phyloP scores from a whole-genome alignment of 768 basidiomycete genomes.

The Hericium alpestre region DNA sequence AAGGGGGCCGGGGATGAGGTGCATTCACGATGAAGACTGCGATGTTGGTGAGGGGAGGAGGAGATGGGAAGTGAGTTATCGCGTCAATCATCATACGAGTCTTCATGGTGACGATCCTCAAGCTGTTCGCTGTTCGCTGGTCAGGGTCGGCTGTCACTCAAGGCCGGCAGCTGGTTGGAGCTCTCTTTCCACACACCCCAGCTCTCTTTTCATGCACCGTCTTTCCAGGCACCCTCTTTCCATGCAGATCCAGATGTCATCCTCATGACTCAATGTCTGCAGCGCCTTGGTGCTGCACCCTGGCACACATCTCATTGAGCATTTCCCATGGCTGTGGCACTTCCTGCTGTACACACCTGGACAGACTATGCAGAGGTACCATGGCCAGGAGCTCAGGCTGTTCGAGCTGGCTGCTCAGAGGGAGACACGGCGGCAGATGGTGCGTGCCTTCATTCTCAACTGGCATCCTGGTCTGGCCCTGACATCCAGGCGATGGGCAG shows the following conservation, averaged over 20 bases:
- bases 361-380: conserved; percentile 37
- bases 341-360: conserved; percentile 44
- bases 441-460: conserved; percentile 4
- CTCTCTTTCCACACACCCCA: too few species aligned
- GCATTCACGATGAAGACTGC: too few species aligned
- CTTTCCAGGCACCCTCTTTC: conserved; percentile 19
- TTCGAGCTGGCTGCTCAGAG: conserved; percentile 21
- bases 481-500: conserved; percentile 16
- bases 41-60: too few species aligned
- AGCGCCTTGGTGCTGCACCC: conserved; percentile 29
- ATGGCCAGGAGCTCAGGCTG: conserved; percentile 28
- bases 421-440: conserved; percentile 20
- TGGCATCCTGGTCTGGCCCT: not conserved
- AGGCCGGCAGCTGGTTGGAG: too few species aligned
- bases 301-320: conserved; percentile 26
- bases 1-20: too few species aligned
- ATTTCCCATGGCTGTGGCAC: conserved; percentile 25
- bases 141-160: too few species aligned
- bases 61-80: too few species aligned
- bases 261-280: conserved; percentile 23
- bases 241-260: conserved; percentile 26
- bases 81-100: too few species aligned
- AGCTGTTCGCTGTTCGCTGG: too few species aligned
- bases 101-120: too few species aligned
- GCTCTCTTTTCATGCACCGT: too few species aligned